Percentiles rank a stretch among this genome's conserved stretches.
These are phyloP conservation scores for Clarireedia hainanense DNA, from an alignment of 2,329 filamentous ascomycete genomes.

Conservation along the genomic window DNA sequence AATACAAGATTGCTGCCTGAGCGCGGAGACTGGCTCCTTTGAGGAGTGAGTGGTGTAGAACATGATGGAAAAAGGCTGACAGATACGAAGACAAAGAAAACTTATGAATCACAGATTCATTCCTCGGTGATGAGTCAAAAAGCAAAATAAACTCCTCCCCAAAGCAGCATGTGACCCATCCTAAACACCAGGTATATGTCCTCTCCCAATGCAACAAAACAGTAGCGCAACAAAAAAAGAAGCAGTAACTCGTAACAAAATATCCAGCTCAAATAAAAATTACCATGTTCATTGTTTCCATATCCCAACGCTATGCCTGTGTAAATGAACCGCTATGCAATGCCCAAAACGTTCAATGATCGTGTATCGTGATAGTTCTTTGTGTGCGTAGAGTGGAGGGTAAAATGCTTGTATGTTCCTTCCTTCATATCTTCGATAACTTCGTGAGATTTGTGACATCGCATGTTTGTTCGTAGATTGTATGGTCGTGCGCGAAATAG, in stretches of 20 bases:
- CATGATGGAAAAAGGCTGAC: conserved; percentile 6
- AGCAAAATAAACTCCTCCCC: conserved; percentile 6
- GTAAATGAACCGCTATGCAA: conserved; percentile 22
- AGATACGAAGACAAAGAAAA: conserved; percentile 8
- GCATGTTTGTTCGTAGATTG: conserved; percentile 17
- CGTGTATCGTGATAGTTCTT: conserved; percentile 11
- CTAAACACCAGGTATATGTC: conserved; percentile 28
- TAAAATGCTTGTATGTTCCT: conserved; percentile 15
- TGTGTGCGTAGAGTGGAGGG: conserved; percentile 10
- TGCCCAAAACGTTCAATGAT: conserved; percentile 20
- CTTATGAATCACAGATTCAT: conserved; percentile 20
- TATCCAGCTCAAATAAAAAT: conserved; percentile 12
- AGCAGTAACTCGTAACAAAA: conserved; percentile 4
- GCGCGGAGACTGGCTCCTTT: conserved; percentile 23
- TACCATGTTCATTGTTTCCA: conserved; percentile 19
- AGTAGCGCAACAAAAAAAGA: conserved; percentile 11
- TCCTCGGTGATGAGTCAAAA: conserved; percentile 11
- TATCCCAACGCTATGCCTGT: conserved; percentile 24
- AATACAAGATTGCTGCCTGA: conserved; percentile 21
- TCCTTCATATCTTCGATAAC: conserved; percentile 28
- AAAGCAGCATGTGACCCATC: conserved; percentile 11
- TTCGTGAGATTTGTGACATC: conserved; percentile 25
- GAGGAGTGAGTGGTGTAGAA: not conserved
- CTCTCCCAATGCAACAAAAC: conserved; percentile 24
- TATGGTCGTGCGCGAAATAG: conserved; percentile 15